Conservation (phyloP, 1,284 basidiomycete species). For the Cutaneotrichosporon mucoides region DNA sequence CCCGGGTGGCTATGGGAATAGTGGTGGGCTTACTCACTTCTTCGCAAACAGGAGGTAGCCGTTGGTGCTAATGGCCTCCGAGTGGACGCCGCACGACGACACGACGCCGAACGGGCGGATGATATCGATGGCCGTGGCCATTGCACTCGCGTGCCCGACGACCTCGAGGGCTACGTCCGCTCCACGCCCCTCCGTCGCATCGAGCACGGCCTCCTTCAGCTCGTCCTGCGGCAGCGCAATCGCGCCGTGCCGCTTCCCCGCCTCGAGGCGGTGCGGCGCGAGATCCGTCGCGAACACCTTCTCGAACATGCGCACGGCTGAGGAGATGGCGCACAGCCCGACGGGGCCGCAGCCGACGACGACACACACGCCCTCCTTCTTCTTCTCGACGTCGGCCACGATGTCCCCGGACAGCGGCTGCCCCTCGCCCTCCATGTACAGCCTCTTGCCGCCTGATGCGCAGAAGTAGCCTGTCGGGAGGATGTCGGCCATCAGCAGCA, state of each 20-base stretch:
- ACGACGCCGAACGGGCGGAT: conserved; percentile 78
- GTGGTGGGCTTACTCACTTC: conserved; percentile 50
- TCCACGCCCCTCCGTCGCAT: conserved; percentile 47
- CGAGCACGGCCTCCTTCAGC: conserved; percentile 28
- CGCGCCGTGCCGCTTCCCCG: conserved; percentile 45
- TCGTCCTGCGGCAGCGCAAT: conserved; percentile 36
- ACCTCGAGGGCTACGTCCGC: conserved; percentile 57
- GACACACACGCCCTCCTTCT: conserved; percentile 37
- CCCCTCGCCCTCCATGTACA: conserved; percentile 16
- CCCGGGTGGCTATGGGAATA: no score
- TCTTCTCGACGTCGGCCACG: conserved; percentile 5
- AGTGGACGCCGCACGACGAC: conserved; percentile 68
- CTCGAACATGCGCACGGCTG: conserved; percentile 44
- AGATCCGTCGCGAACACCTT: conserved; percentile 42
- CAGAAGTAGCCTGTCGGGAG: conserved; percentile 51
- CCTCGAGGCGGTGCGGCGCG: conserved; percentile 23
- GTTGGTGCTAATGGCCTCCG: conserved; percentile 29
- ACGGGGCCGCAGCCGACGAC: conserved; percentile 53
- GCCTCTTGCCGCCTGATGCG: conserved; percentile 44
- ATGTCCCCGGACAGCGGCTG: conserved; percentile 4
- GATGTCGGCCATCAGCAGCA: conserved; percentile 51
- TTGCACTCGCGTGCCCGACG: conserved; percentile 69
- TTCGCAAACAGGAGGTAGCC: conserved; percentile 67
- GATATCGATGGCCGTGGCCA: conserved; percentile 70
- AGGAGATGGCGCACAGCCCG: conserved; percentile 49